Percentiles rank a stretch among this genome's conserved stretches.
Conservation (phyloP, 1,284 basidiomycete species). For the Moesziomyces antarcticus region DNA sequence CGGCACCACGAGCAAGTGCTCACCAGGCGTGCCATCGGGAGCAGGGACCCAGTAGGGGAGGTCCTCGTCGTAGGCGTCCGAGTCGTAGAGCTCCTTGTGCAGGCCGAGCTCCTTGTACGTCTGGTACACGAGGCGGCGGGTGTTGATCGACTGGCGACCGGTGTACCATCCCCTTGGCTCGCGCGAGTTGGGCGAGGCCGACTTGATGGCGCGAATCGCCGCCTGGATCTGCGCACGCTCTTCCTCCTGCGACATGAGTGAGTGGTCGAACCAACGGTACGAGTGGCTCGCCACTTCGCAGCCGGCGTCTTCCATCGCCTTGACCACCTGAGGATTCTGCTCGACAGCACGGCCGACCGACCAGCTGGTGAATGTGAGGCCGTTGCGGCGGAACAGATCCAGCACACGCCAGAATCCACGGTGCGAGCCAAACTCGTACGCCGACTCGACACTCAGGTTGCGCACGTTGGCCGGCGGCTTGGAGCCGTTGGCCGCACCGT, state of each 20-base stretch:
- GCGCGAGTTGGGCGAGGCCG: slow-evolving; percentile 52
- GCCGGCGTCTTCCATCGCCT: slow-evolving; percentile 63
- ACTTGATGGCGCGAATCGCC: slow-evolving; percentile 65
- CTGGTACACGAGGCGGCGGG: slow-evolving; percentile 64
- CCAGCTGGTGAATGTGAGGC: slow-evolving; percentile 65
- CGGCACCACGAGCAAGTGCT: slow-evolving; percentile 68
- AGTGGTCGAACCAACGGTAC: slow-evolving; percentile 68
- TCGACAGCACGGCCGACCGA: slow-evolving; percentile 68
- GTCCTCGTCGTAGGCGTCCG: slow-evolving; percentile 68
- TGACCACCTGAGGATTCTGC: slow-evolving; percentile 66
- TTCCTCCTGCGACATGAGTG: slow-evolving; percentile 58
- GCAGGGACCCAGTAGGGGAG: slow-evolving; percentile 69
- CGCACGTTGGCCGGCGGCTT: slow-evolving; percentile 51
- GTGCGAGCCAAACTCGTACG: slow-evolving; percentile 69
- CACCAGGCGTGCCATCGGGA: slow-evolving; percentile 47
- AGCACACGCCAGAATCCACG: slow-evolving; percentile 69
- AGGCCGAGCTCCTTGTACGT: slow-evolving; percentile 56
- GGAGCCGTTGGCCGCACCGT: slow-evolving; percentile 53
- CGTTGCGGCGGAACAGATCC: slow-evolving; percentile 65
- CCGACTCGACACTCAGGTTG: slow-evolving; percentile 67
- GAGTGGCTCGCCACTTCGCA: slow-evolving; percentile 68
- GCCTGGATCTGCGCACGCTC: slow-evolving; percentile 65
- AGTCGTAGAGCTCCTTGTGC: slow-evolving; percentile 60
- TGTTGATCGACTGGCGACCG: slow-evolving; percentile 65
- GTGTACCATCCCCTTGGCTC: slow-evolving; percentile 69